Conservation (phyloP, 345 rosid genomes). For the Eutrema yunnanense region DNA sequence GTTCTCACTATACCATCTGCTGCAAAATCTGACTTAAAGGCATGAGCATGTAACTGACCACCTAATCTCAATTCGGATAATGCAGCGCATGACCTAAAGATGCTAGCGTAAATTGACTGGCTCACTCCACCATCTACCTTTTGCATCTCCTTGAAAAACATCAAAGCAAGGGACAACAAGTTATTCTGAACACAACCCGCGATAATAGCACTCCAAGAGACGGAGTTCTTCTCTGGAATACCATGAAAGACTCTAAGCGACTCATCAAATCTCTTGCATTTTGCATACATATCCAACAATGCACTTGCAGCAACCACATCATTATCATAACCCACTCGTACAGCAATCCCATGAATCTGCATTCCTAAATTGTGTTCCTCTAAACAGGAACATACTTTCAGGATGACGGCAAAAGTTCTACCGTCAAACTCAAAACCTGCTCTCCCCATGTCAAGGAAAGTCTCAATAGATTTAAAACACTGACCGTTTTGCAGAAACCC, state of each 20-base stretch:
- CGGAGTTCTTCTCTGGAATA: slow-evolving; percentile 63
- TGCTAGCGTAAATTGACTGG: slow-evolving; percentile 89
- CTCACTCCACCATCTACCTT: slow-evolving; percentile 43
- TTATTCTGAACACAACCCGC: slow-evolving; percentile 77
- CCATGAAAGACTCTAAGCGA: slow-evolving; percentile 50
- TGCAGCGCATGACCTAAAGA: slow-evolving; percentile 73
- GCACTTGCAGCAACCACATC: slow-evolving; percentile 80
- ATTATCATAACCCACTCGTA: slow-evolving; percentile 45
- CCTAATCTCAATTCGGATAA: slow-evolving; percentile 51
- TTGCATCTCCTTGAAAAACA: slow-evolving; percentile 71
- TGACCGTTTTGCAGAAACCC: slow-evolving; percentile 63
- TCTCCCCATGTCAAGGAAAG: slow-evolving; percentile 61
- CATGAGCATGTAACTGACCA: slow-evolving; percentile 79
- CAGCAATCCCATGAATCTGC: slow-evolving; percentile 67
- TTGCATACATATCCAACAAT: slow-evolving; percentile 84
- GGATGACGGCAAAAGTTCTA: slow-evolving; percentile 55
- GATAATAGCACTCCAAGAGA: slow-evolving; percentile 84
- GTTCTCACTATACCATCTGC: slow-evolving; percentile 70
- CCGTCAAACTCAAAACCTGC: slow-evolving; percentile 36
- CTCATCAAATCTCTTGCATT: slow-evolving; percentile 53
- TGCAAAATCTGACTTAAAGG: slow-evolving; percentile 56
- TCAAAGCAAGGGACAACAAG: slow-evolving; percentile 39
- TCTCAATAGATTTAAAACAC: slow-evolving; percentile 33
- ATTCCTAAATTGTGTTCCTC: slow-evolving; percentile 42
- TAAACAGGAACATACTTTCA: slow-evolving; percentile 54